phyloP scores from a whole-genome alignment of 164 flowering plant species.

The Protea cynaroides region DNA sequence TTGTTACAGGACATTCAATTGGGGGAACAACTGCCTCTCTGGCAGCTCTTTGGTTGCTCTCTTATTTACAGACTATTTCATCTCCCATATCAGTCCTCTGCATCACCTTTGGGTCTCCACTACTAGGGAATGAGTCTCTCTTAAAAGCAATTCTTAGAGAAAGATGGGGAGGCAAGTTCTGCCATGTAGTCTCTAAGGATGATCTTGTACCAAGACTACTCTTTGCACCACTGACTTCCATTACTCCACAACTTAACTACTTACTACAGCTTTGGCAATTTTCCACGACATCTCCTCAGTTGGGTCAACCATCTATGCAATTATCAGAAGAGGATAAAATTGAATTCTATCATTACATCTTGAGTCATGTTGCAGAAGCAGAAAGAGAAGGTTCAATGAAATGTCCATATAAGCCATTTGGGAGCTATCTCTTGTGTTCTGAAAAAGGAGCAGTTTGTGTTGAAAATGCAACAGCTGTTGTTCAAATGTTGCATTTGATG shows the following conservation, averaged over 20 bases:
- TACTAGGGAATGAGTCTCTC: conserved; percentile 59
- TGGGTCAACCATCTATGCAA: conserved; percentile 7
- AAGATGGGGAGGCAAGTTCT: conserved; percentile 59
- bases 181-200: conserved; percentile 47
- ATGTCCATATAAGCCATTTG: conserved; percentile 50
- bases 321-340: conserved; percentile 19
- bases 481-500: conserved; percentile 47
- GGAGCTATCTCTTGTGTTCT: conserved; percentile 56
- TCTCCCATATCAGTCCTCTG: conserved; percentile 37
- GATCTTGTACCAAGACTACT: conserved; percentile 67
- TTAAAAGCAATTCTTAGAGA: conserved; percentile 43
- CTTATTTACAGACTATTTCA: conserved; percentile 23
- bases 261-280: conserved; percentile 34
- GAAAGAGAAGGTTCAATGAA: conserved; percentile 1
- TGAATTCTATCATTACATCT: conserved; percentile 20
- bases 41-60: conserved; percentile 58
- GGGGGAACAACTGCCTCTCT: conserved; percentile 72
- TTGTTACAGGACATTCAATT: conserved; percentile 70
- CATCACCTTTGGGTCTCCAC: conserved; percentile 76
- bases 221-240: conserved; percentile 31
- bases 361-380: conserved; percentile 12
- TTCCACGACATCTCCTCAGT: conserved; percentile 20
- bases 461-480: conserved; percentile 38
- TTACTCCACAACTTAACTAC: conserved; percentile 18
- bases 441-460: conserved; percentile 56